Base-by-base conservation (phyloP, 1,139 yeast genomes). In the Geotrichum macrosporum region DNA sequence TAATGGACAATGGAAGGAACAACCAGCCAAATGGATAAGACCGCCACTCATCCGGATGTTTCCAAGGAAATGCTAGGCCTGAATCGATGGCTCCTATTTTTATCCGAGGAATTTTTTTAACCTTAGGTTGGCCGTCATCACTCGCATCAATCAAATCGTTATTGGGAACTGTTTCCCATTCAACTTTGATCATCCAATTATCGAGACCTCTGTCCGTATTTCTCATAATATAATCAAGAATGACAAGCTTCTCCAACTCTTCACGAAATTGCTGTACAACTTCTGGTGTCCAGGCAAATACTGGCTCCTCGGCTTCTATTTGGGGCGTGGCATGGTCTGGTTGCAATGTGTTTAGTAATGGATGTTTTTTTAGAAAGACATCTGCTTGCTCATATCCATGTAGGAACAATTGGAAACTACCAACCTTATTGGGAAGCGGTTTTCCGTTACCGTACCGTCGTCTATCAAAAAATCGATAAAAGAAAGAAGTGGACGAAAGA, bases 1-100 rank as follows among this genome's bases (percentile, higher is more conserved):
- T 78, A 3, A 83, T 61, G 6, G 77, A 70, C 16, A 76, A 62
- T 0, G 92, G 92, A 34, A 83, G 63, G 55, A 80, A 81, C 24
- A 83, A 65, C 92, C 92, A 83, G 0, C 92, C 92, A 64, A 76
- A 83, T 0, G 92, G 92, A 55, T 81, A 83, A 1, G 86, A 80
- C 47, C 92, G 66, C 88, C 89, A 82, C 57, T 81, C 88, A 61
- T 83, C 85, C 0, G 92, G 92, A 55, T 81, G 86, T 57, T 83
- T 83, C 89, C 89, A 83, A 3, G 92, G 92, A 56, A 81, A 82
- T 0, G 89, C 75, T 26, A 83, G 68, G 0, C 89, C 89, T 2
- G 86, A 81, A 58, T 83, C 92, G 43, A 83, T 83, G 0, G 92
- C 92, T 2, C 87, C 88, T 18, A 83, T 70, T 44, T 68, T 72